Evolutionary conservation across 108 stramenopile genomes (phyloP).

Genomic region (Mediolabrus comicus): DNA sequence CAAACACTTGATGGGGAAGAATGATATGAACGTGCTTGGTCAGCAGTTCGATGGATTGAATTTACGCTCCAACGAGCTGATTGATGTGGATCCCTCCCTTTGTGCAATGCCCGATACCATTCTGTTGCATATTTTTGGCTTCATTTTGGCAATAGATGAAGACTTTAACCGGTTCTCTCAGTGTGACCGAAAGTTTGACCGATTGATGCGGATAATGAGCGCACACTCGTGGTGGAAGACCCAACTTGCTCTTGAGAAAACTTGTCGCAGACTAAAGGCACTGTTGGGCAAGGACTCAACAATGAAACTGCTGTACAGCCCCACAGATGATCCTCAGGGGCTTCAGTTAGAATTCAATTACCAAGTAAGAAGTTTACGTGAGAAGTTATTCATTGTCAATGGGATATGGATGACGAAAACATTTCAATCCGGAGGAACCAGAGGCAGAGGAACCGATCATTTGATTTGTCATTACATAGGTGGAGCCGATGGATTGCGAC

Average conservation of each 20-base stretch:
- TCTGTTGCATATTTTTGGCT: neutral
- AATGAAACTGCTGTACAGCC: neutral
- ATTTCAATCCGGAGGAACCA: neutral
- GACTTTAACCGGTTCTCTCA: neutral
- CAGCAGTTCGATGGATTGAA: neutral
- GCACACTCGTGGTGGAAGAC: too few species aligned
- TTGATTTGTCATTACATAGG: neutral
- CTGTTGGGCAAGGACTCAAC: neutral
- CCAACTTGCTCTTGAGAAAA: constrained; percentile 1
- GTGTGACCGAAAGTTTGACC: too few species aligned
- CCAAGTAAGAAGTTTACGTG: neutral
- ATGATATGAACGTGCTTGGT: neutral
- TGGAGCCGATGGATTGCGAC: neutral
- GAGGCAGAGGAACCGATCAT: neutral
- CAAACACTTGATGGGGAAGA: neutral
- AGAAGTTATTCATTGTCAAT: neutral
- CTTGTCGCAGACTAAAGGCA: neutral
- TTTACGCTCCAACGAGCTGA: too few species aligned
- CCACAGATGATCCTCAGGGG: neutral
- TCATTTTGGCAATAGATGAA: neutral
- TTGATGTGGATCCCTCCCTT: neutral
- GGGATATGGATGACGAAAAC: neutral
- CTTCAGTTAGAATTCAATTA: neutral
- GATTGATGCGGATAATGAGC: too few species aligned
- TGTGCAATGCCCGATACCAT: neutral